Conservation (phyloP, 208 protist genomes). For the Leishmania major region DNA sequence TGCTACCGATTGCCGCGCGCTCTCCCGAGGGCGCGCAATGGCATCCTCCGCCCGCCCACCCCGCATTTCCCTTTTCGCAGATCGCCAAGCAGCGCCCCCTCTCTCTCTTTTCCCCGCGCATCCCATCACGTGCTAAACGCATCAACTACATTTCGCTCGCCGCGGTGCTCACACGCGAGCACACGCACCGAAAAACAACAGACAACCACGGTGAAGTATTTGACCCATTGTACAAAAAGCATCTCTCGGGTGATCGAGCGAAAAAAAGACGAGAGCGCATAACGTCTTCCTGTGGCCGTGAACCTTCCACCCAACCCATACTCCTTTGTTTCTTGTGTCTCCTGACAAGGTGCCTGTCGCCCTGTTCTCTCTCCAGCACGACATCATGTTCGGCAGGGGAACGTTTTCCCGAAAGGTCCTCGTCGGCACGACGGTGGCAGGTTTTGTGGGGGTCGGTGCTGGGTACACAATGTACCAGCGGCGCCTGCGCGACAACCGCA, state of each 20-base stretch:
- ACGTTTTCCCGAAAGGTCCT: slow-evolving; percentile 52
- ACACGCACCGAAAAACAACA: not conserved
- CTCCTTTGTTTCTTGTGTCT: not conserved
- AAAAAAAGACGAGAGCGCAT: not conserved
- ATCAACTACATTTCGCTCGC: not conserved
- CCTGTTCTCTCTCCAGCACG: not conserved
- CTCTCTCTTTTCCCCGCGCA: not conserved
- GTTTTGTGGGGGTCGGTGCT: slow-evolving; percentile 44
- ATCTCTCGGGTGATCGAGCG: not conserved
- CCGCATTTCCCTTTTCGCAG: not conserved
- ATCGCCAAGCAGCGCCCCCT: not conserved
- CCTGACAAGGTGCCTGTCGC: not conserved
- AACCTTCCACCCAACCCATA: not conserved
- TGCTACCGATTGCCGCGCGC: not conserved
- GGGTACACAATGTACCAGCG: slow-evolving; percentile 79
- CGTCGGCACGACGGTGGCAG: slow-evolving; percentile 29
- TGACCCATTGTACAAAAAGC: not conserved
- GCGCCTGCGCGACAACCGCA: slow-evolving; percentile 76
- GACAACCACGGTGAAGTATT: not conserved
- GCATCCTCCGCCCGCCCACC: not conserved
- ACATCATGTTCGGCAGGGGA: slow-evolving; percentile 56
- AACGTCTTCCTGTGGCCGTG: not conserved
- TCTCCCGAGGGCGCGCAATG: not conserved
- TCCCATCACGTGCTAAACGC: not conserved
- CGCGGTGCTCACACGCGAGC: not conserved